A percentile compares a stretch with the other conserved stretches of the same genome.
Conservation (phyloP, 1,284 basidiomycete species). For the Ustilago xerochloae region DNA sequence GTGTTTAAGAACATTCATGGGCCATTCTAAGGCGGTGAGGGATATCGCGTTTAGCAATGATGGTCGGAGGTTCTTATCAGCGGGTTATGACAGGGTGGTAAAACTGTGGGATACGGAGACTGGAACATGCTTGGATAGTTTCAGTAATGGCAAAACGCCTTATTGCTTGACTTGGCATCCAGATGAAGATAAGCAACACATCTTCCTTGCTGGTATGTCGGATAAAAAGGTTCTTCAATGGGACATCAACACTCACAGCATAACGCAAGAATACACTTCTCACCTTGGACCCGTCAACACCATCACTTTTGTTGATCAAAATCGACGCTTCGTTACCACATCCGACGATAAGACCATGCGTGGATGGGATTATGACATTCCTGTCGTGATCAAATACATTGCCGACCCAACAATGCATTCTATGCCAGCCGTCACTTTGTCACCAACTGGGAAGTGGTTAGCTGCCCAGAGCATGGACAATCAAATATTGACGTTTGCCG, state of each 20-base stretch:
- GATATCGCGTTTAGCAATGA: constrained; percentile 95
- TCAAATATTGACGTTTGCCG: constrained; percentile 94
- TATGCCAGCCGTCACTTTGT: constrained; percentile 95
- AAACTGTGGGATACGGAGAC: constrained; percentile 99
- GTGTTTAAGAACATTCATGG: constrained; percentile 95
- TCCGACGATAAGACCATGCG: constrained; percentile 99
- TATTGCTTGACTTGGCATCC: constrained; percentile 96
- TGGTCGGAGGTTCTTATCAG: constrained; percentile 88
- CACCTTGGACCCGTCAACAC: constrained; percentile 98
- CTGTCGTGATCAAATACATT: constrained; percentile 99
- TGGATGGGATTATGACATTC: constrained; percentile 90
- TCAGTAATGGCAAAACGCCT: constrained; percentile 95
- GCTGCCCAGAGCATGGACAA: constrained; percentile 98
- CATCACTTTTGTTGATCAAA: constrained; percentile 96
- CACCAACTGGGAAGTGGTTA: constrained; percentile 95
- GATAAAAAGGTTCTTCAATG: constrained; percentile 99
- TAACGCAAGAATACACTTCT: constrained; percentile 98
- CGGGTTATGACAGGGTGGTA: constrained; percentile 94
- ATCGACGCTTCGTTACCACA: constrained; percentile 94
- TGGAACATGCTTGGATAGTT: constrained; percentile 91
- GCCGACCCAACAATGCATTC: constrained; percentile 99
- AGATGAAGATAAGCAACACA: constrained; percentile 92
- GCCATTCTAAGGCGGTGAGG: constrained; percentile 95
- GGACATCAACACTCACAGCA: constrained; percentile 90
- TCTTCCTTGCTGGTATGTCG: constrained; percentile 97